Conservation (phyloP, 345 rosid species). For the Eutrema yunnanense region DNA sequence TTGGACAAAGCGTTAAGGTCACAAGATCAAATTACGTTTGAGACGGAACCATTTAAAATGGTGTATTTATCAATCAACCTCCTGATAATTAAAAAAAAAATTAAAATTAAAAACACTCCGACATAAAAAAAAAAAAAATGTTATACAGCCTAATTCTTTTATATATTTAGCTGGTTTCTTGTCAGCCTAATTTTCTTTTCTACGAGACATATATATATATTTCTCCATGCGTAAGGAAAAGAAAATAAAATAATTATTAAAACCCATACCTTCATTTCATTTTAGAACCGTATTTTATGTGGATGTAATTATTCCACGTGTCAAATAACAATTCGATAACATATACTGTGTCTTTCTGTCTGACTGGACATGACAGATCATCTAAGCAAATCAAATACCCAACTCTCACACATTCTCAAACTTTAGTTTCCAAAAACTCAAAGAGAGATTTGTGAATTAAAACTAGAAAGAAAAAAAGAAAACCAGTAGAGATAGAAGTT, state of each 20-base stretch:
- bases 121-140: background rate
- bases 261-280: background rate
- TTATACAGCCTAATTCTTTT: background rate
- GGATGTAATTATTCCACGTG: conserved; percentile 41
- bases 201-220: background rate
- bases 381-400: conserved; percentile 27
- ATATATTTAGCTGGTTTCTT: conserved; percentile 1
- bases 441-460: background rate
- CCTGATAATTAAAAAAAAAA: no score
- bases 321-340: conserved; percentile 12
- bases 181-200: conserved; percentile 24
- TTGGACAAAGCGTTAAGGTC: no score
- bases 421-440: background rate
- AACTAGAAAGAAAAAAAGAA: background rate
- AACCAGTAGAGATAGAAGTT: background rate
- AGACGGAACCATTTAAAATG: no score
- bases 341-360: conserved; percentile 11
- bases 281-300: background rate
- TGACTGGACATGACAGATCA: conserved; percentile 37
- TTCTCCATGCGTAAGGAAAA: background rate
- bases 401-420: conserved; percentile 16
- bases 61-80: no score
- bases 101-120: background rate
- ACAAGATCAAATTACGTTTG: no score
- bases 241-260: background rate